Evolutionary conservation across 345 rosid species (phyloP), one percentile per base, ranked within the genome.

Genomic region (Isatis tinctoria): DNA sequence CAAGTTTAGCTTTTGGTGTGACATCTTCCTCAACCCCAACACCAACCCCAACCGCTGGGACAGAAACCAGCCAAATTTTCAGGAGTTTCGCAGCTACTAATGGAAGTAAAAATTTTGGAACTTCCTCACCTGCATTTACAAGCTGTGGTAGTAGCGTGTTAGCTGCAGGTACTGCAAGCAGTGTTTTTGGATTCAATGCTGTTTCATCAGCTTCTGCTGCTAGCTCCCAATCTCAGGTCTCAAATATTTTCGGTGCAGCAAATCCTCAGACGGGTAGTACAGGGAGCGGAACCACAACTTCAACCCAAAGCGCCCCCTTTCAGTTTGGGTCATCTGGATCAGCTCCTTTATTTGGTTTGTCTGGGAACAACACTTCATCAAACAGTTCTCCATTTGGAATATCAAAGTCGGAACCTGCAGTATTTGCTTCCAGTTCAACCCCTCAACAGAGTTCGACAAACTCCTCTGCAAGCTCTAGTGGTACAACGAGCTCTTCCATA

Each of bases 151-250:
- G 82, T 47, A 76, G 65, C 70, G 32, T 52, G 52, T 76, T 78
- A 61, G 27, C 82, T 56, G 62, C 75, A 2, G 71, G 78, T 66
- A 33, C 80, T 3, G 81, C 53, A 62, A 62, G 75, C 72, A 54
- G 78, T 78, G 73, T 65, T 44, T 82, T 90, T 80, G 87, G 84
- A 43, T 79, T 88, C 73, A 78, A 40, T 82, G 76, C 86, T 69
- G 78, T 11, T 56, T 63, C 85, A 27, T 65, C 83, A 49, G 49
- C 86, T 56, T 73, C 89, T 9, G 69, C 73, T 32, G 48, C 76
- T 56, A 67, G 82, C 66, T 68, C 67, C 56, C 86, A 82, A 58
- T 76, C 88, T 69, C 86, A 75, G 74, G 83, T 77, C 79, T 59
- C 90, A 39, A 81, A 57, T 54, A 69, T 81, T 59, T 82, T 83